phyloP scores from a whole-genome alignment of 192 early-diverging fungal species.

The Backusella tarrabulga region DNA sequence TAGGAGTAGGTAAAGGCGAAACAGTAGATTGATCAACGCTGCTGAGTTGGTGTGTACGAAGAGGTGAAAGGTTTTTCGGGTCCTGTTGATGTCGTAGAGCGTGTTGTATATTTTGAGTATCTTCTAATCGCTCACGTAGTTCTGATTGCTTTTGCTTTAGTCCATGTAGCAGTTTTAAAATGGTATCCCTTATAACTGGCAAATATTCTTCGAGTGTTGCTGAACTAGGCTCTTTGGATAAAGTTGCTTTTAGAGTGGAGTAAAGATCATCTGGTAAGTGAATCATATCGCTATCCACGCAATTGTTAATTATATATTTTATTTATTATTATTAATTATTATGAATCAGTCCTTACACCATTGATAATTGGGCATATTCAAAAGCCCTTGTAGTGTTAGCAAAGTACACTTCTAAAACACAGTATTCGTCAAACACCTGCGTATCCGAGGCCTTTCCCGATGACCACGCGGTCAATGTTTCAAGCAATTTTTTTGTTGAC shows the following conservation, averaged over 20 bases:
- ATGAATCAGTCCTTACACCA: not conserved
- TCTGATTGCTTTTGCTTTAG: slow-evolving; percentile 51
- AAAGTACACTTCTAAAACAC: not conserved
- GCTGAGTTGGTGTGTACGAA: not conserved
- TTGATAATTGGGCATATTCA: not conserved
- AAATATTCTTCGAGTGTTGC: slow-evolving; percentile 45
- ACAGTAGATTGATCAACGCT: not conserved
- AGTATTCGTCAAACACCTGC: not conserved
- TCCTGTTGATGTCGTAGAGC: not conserved
- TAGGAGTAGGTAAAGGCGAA: slow-evolving; percentile 6
- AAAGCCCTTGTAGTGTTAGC: not conserved
- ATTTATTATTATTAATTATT: not conserved
- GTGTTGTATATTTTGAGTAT: not conserved
- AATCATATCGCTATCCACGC: not conserved
- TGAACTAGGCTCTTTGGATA: slow-evolving; percentile 11
- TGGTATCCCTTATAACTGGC: slow-evolving; percentile 52
- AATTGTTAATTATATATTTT: not conserved
- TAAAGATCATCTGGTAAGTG: slow-evolving; percentile 2
- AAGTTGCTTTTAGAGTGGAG: not conserved
- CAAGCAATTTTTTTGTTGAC: slow-evolving; percentile 1
- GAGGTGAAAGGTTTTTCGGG: not conserved
- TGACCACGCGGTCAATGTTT: slow-evolving; percentile 2
- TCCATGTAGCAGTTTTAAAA: slow-evolving; percentile 50
- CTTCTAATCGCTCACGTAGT: slow-evolving; percentile 33
- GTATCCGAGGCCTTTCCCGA: not conserved